phyloP scores from a whole-genome alignment of 2,329 filamentous ascomycete genomes.

The Aspergillus cejpii region DNA sequence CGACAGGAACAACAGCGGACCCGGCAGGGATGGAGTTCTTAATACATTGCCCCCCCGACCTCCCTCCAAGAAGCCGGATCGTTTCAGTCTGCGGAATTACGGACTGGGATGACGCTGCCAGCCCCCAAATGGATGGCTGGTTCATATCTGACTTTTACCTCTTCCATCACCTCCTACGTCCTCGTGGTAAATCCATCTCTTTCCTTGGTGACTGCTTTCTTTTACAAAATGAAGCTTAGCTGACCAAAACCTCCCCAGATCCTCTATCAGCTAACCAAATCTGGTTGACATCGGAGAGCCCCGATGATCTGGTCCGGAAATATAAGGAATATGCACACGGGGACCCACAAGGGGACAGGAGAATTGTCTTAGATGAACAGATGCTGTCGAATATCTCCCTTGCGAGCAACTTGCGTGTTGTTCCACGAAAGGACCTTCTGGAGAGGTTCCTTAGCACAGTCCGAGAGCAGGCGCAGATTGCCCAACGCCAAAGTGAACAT shows the following conservation, averaged over 20 bases:
- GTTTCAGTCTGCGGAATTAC: slow-evolving; percentile 3
- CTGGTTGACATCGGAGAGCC: slow-evolving; percentile 11
- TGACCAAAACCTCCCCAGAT: slow-evolving; percentile 1
- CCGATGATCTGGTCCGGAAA: slow-evolving; percentile 9
- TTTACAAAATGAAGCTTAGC: not conserved
- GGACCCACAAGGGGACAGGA: slow-evolving; percentile 4
- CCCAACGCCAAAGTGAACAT: slow-evolving; percentile 6
- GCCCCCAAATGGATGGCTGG: slow-evolving; percentile 6
- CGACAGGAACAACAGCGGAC: not conserved
- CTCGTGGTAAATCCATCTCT: slow-evolving; percentile 1
- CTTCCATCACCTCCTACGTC: slow-evolving; percentile 6
- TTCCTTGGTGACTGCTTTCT: not conserved
- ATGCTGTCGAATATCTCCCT: slow-evolving; percentile 4
- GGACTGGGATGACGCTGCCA: not conserved
- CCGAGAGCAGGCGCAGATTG: slow-evolving; percentile 9
- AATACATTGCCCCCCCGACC: slow-evolving; percentile 2
- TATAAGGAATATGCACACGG: slow-evolving; percentile 14
- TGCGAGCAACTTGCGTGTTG: slow-evolving; percentile 8
- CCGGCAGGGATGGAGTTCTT: slow-evolving; percentile 1
- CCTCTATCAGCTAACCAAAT: slow-evolving; percentile 6
- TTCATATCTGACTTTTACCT: slow-evolving; percentile 11
- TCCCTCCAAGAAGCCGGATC: slow-evolving; percentile 2
- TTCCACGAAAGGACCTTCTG: slow-evolving; percentile 7
- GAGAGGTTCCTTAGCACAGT: slow-evolving; percentile 11
- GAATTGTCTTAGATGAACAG: slow-evolving; percentile 11